These are phyloP conservation scores for Acacia melanoxylon DNA, from an alignment of 306 rosid species.

Conservation along the genomic window DNA sequence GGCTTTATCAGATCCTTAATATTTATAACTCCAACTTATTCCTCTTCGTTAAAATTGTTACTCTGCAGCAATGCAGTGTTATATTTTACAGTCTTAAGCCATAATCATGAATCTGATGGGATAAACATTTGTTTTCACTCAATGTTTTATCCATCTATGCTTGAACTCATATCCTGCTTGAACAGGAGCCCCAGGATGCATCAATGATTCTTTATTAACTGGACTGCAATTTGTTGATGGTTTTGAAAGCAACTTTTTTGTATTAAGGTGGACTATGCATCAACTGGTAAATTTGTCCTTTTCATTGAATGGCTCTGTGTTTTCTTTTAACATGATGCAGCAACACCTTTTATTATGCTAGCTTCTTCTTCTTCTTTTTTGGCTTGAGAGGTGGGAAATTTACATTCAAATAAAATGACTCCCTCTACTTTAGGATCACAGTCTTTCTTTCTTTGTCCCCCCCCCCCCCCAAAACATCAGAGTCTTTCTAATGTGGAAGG, in stretches of 20 bases:
- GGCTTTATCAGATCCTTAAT: background rate
- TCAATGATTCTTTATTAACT: slow-evolving; percentile 85
- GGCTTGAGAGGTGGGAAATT: slow-evolving; percentile 5
- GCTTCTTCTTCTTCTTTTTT: background rate
- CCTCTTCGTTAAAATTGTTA: background rate
- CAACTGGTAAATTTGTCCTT: slow-evolving; percentile 74
- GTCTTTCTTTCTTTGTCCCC: background rate
- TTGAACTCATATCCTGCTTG: slow-evolving; percentile 36
- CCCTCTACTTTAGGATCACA: background rate
- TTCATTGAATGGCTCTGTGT: background rate
- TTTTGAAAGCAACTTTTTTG: slow-evolving; percentile 72
- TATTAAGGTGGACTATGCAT: slow-evolving; percentile 94
- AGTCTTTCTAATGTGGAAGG: background rate
- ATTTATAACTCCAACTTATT: background rate
- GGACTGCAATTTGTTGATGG: slow-evolving; percentile 94
- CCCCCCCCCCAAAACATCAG: too few relatives aligned
- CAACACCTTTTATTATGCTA: background rate
- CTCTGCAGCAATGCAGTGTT: background rate
- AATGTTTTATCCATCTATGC: slow-evolving; percentile 26
- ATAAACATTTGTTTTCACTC: slow-evolving; percentile 14
- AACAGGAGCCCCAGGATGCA: slow-evolving; percentile 96
- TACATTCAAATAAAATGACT: slow-evolving; percentile 27
- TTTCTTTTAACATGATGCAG: slow-evolving; percentile 20
- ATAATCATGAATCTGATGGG: slow-evolving; percentile 2
- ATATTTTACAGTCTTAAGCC: background rate